phyloP scores from a whole-genome alignment of 257 asterid species.

The Ajuga chamaepitys region DNA sequence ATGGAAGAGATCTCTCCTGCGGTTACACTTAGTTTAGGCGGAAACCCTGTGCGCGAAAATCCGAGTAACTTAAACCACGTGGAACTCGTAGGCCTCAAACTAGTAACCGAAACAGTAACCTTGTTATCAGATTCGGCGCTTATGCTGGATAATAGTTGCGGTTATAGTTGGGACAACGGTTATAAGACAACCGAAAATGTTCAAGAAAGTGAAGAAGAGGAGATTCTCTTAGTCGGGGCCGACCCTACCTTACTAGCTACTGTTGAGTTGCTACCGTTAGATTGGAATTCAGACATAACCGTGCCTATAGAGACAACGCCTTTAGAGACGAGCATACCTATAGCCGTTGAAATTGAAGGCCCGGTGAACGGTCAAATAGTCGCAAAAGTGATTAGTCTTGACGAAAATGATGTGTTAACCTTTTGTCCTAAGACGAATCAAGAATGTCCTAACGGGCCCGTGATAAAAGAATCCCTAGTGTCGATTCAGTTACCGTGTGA shows the following conservation, averaged over 20 bases:
- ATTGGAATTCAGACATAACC: conserved; percentile 28
- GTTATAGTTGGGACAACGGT: conserved; percentile 28
- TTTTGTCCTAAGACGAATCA: conserved; percentile 16
- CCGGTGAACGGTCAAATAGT: conserved; percentile 53
- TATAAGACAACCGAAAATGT: conserved; percentile 10
- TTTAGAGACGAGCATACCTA: conserved; percentile 48
- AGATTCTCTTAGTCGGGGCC: conserved; percentile 31
- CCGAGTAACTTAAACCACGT: conserved; percentile 42
- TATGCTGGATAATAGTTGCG: conserved; percentile 24
- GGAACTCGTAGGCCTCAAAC: conserved; percentile 62
- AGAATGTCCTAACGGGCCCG: conserved; percentile 37
- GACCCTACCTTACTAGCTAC: conserved; percentile 21
- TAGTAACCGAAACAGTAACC: conserved; percentile 64
- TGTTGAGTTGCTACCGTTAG: conserved; percentile 44
- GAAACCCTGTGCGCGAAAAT: conserved; percentile 48
- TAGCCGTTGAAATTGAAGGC: conserved; percentile 79
- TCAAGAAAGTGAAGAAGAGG: conserved; percentile 49
- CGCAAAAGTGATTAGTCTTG: conserved; percentile 73
- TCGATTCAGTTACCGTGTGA: conserved; percentile 48
- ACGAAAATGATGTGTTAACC: conserved; percentile 34
- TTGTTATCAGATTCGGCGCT: conserved; percentile 52
- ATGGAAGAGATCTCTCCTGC: conserved; percentile 91
- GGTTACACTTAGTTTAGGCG: conserved; percentile 51
- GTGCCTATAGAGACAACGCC: conserved; percentile 31
- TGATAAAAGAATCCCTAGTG: conserved; percentile 50